Base-by-base conservation (phyloP, 768 basidiomycete genomes). In the Xerocomellus amylosporus region DNA sequence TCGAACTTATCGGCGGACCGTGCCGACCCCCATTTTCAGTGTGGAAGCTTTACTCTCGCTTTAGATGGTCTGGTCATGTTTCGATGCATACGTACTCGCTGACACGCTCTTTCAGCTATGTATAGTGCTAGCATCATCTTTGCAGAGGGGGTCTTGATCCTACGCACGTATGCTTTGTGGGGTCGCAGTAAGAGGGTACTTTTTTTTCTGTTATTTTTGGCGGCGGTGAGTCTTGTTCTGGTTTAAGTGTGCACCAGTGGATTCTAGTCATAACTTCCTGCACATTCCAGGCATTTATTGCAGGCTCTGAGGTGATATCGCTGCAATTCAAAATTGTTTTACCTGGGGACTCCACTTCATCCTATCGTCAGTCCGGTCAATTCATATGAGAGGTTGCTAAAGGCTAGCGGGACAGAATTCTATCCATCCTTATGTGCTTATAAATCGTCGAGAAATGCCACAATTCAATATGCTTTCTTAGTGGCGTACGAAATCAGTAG, bases 151-250 rank as follows among this genome's bases (percentile, higher is more conserved):
- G 54, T 68, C 20, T 56, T 67, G 44, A 68, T 68, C 22, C 45
- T 68, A 2, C 67, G 65, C 31, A 68, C 66, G 19, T 68, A 64
- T 19, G 64, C 65, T 26, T 41, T 67, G 46, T 67, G 65, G 61
- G 55, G 54, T 49, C 61, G 58, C 26, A 66, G 41, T 31, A 54
- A 28, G 46, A 61, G 31, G 13, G 45, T 64, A 2, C 56, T 67
- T 2, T 4, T 45, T 13, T 41, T 65, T 22, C 55, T 68, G 20
- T 30, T 68, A 19, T 19, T 51, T 38, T 38, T 66, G 44, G 64
- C 57, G 3, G 67, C 3, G 31, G 64, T 59, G 8, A 54, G 63
- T 52, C 40, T 14, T 36, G 28, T 45, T 37, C 39, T 4, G 8
- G 41, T 34, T 2, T 12, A 24, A 33, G 8, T 28, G 8, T 13